Evolutionary conservation across 352 stramenopile genomes (phyloP).

Genomic region (Thalassiosira allenii): DNA sequence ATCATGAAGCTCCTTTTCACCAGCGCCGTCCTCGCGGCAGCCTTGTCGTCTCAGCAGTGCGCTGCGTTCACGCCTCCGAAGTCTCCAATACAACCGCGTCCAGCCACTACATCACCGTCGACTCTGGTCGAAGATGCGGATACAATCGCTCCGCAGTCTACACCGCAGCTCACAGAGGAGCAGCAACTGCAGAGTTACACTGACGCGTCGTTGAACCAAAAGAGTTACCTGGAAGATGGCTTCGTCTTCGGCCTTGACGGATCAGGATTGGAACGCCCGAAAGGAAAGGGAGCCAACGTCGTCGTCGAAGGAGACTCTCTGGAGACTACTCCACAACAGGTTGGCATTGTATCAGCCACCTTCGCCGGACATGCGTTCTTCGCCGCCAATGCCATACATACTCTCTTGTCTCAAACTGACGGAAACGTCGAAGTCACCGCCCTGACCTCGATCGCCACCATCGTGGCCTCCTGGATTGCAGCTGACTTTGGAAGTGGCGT

Average conservation of each 20-base stretch:
- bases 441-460: slow-evolving; percentile 44
- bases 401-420: slow-evolving; percentile 47
- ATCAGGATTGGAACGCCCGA: slow-evolving; percentile 77
- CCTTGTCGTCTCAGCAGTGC: slow-evolving; percentile 20
- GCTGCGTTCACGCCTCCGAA: slow-evolving; percentile 31
- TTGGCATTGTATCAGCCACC: slow-evolving; percentile 66
- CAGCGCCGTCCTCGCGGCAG: slow-evolving; percentile 9
- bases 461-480: slow-evolving; percentile 67
- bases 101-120: background rate
- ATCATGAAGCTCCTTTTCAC: slow-evolving; percentile 40
- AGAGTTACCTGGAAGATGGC: slow-evolving; percentile 75
- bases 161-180: slow-evolving; percentile 24
- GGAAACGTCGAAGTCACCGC: slow-evolving; percentile 54
- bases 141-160: background rate
- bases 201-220: background rate
- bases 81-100: background rate
- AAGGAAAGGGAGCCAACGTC: slow-evolving; percentile 67
- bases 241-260: slow-evolving; percentile 84
- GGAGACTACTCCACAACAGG: slow-evolving; percentile 75
- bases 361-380: slow-evolving; percentile 70
- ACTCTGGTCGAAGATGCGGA: slow-evolving; percentile 43
- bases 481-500: slow-evolving; percentile 84
- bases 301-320: slow-evolving; percentile 81
- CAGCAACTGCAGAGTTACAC: slow-evolving; percentile 7
- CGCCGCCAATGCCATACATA: slow-evolving; percentile 39